Evolutionary conservation across 169 alveolate genomes (phyloP).

Genomic region (Cryptosporidium baileyi): DNA sequence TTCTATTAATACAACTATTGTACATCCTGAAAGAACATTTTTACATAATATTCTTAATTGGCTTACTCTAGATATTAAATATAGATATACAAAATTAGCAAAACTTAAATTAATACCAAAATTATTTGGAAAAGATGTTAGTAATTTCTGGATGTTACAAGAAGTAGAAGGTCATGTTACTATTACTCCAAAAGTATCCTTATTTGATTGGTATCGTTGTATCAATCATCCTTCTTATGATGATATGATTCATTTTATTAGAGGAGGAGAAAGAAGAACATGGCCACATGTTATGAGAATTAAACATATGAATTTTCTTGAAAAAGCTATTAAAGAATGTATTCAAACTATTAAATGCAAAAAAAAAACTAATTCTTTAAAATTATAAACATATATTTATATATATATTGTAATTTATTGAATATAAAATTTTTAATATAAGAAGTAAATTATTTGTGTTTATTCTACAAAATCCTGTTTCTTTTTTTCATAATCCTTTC

Average conservation of each 20-base stretch:
- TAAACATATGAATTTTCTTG: slow-evolving; percentile 65
- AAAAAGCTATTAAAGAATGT: slow-evolving; percentile 6
- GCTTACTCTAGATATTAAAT: slow-evolving; percentile 71
- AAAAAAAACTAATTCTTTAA: not conserved
- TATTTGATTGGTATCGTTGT: slow-evolving; percentile 71
- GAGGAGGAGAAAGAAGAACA: slow-evolving; percentile 69
- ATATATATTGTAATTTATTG: too few species aligned
- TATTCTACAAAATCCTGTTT: too few species aligned
- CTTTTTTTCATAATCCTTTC: too few species aligned
- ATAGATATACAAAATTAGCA: slow-evolving; percentile 70
- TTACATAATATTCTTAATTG: slow-evolving; percentile 60
- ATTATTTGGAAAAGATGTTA: slow-evolving; percentile 71
- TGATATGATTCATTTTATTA: slow-evolving; percentile 69
- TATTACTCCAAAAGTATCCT: slow-evolving; percentile 61
- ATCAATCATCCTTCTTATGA: slow-evolving; percentile 70
- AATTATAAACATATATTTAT: too few species aligned
- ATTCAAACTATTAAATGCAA: slow-evolving; percentile 14
- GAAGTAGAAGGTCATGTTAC: slow-evolving; percentile 72
- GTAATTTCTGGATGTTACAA: slow-evolving; percentile 71
- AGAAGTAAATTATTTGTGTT: too few species aligned
- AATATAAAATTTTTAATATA: too few species aligned
- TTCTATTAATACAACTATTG: slow-evolving; percentile 3
- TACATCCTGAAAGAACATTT: slow-evolving; percentile 42
- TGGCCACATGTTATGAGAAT: slow-evolving; percentile 71
- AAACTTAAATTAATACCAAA: slow-evolving; percentile 68